A percentile compares a stretch with the other conserved stretches of the same genome.
Evolutionary conservation across 805 yeast genomes (phyloP).

Genomic region (Komagataella pseudopastoris): DNA sequence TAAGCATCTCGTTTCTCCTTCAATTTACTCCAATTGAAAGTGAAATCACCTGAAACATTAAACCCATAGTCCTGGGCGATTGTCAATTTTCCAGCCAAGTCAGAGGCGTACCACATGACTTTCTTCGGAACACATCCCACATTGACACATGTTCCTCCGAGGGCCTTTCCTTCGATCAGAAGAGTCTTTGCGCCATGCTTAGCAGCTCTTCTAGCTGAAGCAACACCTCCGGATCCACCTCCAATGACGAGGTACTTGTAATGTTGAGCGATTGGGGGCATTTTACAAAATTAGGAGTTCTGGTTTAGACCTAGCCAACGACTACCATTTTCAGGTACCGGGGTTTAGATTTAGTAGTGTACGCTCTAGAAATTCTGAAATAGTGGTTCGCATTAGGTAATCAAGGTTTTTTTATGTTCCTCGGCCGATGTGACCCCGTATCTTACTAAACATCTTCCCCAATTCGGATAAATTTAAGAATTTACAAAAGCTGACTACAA

Average conservation of each 20-base stretch:
- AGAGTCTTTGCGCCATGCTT: slow-evolving; percentile 81
- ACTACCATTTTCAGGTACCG: background rate
- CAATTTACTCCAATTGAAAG: slow-evolving; percentile 73
- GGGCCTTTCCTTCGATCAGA: slow-evolving; percentile 62
- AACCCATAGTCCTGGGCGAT: slow-evolving; percentile 82
- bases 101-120: slow-evolving; percentile 97
- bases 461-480: background rate
- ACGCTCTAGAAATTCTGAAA: background rate
- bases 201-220: slow-evolving; percentile 96
- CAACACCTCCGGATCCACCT: slow-evolving; percentile 99
- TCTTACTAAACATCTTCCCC: background rate
- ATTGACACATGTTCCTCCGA: slow-evolving; percentile 98
- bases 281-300: background rate
- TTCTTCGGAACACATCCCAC: slow-evolving; percentile 99
- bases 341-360: background rate
- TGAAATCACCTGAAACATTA: slow-evolving; percentile 35
- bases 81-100: slow-evolving; percentile 60
- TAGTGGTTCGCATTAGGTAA: too few relatives aligned
- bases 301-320: too few relatives aligned
- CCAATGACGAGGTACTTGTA: slow-evolving; percentile 93
- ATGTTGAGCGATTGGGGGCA: slow-evolving; percentile 21
- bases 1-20: slow-evolving; percentile 90
- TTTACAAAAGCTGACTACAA: background rate
- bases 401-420: too few relatives aligned
- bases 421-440: too few relatives aligned